phyloP scores from a whole-genome alignment of 495 filamentous ascomycete species.

The Lasiosphaeriaceae sp. region DNA sequence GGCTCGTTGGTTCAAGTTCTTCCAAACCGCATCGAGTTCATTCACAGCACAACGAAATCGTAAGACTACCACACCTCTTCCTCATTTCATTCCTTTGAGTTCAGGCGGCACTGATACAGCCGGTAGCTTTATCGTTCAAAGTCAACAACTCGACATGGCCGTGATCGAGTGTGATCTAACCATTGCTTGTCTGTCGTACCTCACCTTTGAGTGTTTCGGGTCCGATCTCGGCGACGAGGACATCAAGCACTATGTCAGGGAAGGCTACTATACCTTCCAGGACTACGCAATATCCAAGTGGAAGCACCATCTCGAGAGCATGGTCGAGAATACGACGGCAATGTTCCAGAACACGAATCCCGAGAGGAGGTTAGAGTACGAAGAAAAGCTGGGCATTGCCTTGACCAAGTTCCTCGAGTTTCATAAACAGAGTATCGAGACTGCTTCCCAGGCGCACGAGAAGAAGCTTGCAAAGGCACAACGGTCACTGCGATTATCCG shows the following conservation, averaged over 20 bases:
- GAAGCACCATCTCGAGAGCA: slow-evolving; percentile 29
- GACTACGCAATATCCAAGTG: slow-evolving; percentile 40
- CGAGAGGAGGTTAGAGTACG: not conserved
- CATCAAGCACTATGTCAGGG: slow-evolving; percentile 13
- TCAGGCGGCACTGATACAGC: not conserved
- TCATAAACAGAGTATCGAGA: slow-evolving; percentile 1
- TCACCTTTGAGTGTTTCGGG: slow-evolving; percentile 32
- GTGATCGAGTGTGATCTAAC: slow-evolving; percentile 34
- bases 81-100: not conserved
- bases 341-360: slow-evolving; percentile 1
- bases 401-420: slow-evolving; percentile 9
- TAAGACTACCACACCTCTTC: slow-evolving; percentile 2
- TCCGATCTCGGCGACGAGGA: slow-evolving; percentile 13
- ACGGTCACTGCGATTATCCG: not conserved
- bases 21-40: slow-evolving; percentile 16
- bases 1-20: slow-evolving; percentile 41
- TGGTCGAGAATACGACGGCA: slow-evolving; percentile 1
- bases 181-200: slow-evolving; percentile 33
- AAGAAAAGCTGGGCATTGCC: not conserved
- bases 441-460: not conserved
- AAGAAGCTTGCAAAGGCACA: not conserved
- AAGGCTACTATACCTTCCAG: slow-evolving; percentile 35
- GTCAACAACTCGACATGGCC: slow-evolving; percentile 22
- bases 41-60: slow-evolving; percentile 22
- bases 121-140: slow-evolving; percentile 15